These are phyloP conservation scores for Cupressus sempervirens DNA, from an alignment of 75 land plant genomes.

Conservation along the genomic window DNA sequence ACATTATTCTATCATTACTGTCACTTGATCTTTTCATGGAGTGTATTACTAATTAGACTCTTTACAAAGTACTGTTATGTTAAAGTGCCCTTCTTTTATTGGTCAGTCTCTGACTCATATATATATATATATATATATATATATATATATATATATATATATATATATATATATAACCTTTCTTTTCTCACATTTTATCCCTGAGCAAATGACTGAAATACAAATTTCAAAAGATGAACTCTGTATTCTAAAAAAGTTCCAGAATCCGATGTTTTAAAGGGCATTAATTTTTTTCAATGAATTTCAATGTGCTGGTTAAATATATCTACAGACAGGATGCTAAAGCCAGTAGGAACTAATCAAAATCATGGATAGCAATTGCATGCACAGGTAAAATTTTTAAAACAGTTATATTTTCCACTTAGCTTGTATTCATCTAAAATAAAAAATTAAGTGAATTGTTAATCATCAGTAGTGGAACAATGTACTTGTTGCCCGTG, in stretches of 20 bases:
- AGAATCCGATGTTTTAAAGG: neutral
- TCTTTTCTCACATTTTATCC: neutral
- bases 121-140: too few relatives aligned
- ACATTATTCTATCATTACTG: neutral
- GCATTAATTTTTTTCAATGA: neutral
- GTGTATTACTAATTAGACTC: neutral
- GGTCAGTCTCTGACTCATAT: neutral
- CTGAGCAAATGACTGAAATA: neutral
- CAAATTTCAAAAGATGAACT: neutral
- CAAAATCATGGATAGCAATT: neutral
- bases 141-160: too few relatives aligned
- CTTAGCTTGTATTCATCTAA: neutral
- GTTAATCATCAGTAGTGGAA: neutral
- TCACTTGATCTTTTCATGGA: neutral
- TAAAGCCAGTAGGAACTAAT: neutral
- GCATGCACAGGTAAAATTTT: too few relatives aligned
- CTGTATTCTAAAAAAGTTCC: neutral
- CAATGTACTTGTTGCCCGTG: neutral
- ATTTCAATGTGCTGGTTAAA: neutral
- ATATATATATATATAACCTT: too few relatives aligned
- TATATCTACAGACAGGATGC: neutral
- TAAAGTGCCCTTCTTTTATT: neutral
- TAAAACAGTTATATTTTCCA: neutral
- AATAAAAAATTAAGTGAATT: neutral
- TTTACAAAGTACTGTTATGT: neutral